phyloP scores from a whole-genome alignment of 768 basidiomycete genomes.

The Boletus eberwhitei region DNA sequence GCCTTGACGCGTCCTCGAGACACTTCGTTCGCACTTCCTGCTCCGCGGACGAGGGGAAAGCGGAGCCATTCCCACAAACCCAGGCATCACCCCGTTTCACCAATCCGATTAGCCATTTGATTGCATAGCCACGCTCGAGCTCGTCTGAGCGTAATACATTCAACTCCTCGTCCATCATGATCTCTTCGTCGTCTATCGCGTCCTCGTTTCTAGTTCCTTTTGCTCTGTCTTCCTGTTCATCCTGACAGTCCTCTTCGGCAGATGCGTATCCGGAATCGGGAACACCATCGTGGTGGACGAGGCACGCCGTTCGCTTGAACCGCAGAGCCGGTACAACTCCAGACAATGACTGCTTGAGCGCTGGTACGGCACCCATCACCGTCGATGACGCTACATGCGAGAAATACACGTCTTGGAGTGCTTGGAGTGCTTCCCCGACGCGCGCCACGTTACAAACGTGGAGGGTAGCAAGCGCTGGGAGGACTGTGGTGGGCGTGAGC shows the following conservation, averaged over 20 bases:
- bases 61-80: conserved; percentile 25
- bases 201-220: conserved; percentile 17
- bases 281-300: conserved; percentile 41
- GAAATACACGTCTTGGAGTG: conserved; percentile 53
- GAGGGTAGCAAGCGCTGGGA: conserved; percentile 56
- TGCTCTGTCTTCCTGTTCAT: conserved; percentile 16
- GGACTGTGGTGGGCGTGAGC: conserved; percentile 44
- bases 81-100: conserved; percentile 58
- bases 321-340: conserved; percentile 21
- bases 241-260: conserved; percentile 57
- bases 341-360: conserved; percentile 18
- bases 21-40: conserved; percentile 38
- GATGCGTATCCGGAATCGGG: conserved; percentile 81
- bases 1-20: conserved; percentile 54
- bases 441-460: conserved; percentile 32
- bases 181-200: neutral
- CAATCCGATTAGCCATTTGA: conserved; percentile 74
- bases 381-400: conserved; percentile 27
- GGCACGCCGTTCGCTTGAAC: conserved; percentile 18
- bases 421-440: conserved; percentile 40
- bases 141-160: conserved; percentile 57
- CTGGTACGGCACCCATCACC: conserved; percentile 4
- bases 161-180: conserved; percentile 24
- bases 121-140: conserved; percentile 63
- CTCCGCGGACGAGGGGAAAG: conserved; percentile 32